Evolutionary conservation across 2,329 filamentous ascomycete species (phyloP).

Genomic region (Didymella lethalis): DNA sequence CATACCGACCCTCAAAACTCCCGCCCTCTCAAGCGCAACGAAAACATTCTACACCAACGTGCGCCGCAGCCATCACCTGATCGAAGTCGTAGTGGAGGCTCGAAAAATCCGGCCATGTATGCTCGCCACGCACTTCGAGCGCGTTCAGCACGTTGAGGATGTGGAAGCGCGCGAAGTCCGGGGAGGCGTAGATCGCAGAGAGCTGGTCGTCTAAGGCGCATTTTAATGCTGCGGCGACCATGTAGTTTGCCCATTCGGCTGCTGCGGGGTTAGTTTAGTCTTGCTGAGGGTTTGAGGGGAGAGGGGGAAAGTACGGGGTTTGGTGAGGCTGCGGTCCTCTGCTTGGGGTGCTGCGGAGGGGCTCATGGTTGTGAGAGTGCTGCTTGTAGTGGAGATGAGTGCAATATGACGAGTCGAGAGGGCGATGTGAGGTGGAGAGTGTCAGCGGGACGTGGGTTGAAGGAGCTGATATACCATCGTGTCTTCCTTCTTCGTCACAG

Average conservation of each 20-base stretch:
- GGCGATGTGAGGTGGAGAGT: background rate
- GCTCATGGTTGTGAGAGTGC: background rate
- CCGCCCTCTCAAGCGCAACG: conserved; percentile 20
- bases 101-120: conserved; percentile 29
- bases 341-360: background rate
- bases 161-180: conserved; percentile 12
- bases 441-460: background rate
- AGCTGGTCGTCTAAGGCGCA: conserved; percentile 8
- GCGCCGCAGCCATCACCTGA: conserved; percentile 27
- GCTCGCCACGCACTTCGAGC: conserved; percentile 26
- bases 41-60: conserved; percentile 29
- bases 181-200: conserved; percentile 18
- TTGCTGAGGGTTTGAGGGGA: background rate
- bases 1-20: conserved; percentile 7
- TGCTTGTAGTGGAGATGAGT: too few relatives aligned
- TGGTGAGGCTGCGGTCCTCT: conserved; percentile 17
- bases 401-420: background rate
- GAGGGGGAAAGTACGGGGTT: conserved; percentile 17
- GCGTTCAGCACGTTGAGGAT: conserved; percentile 27
- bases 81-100: conserved; percentile 25
- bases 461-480: background rate
- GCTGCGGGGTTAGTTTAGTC: background rate
- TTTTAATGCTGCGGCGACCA: conserved; percentile 27
- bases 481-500: background rate
- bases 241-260: conserved; percentile 27